Evolutionary conservation across 2,329 filamentous ascomycete species (phyloP), one percentile per base, ranked within the genome.

Genomic region (Aspergillus novofumigatus): DNA sequence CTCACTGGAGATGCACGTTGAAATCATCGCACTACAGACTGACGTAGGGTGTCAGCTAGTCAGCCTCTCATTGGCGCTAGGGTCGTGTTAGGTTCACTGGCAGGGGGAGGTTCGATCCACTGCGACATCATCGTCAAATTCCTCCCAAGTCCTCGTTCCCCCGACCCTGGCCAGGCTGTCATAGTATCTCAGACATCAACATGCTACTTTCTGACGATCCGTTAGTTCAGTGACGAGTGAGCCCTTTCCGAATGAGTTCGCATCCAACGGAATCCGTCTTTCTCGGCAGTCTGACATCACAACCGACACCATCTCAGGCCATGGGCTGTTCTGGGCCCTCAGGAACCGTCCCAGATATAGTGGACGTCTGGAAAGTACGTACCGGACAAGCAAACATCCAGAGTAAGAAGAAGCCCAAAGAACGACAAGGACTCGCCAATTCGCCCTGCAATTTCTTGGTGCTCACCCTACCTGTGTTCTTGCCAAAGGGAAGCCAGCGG

Each of bases 11-110:
- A 63, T 63, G 62, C 61, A 58, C 47, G 57, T 53, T 64, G 62
- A 64, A 58, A 61, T 64, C 62, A 64, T 64, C 54, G 61, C 57
- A 63, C 62, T 56, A 57, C 54, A 3, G 55, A 49, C 57, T 64
- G 62, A 64, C 62, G 60, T 62, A 60, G 49, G 53, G 49, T 45
- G 53, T 49, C 49, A 26, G 51, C 42, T 54, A 41, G 54, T 41
- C 41, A 49, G 29, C 48, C 53, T 51, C 45, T 17, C 21, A 35
- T 28, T 20, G 49, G 26, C 5, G 26, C 6, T 51, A 4, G 17
- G 26, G 51, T 54, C 49, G 42, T 23, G n/a, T 45, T 45, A 23
- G 42, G 42, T 45, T 44, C 10, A 23, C 32, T 23, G 42, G 42
- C 21, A 23, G n/a, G 10, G n/a, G n/a, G 2, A 23, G 10, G 21